Evolutionary conservation across 768 basidiomycete species (phyloP), one percentile per base, ranked within the genome.

Genomic region (Podaxis sp.): DNA sequence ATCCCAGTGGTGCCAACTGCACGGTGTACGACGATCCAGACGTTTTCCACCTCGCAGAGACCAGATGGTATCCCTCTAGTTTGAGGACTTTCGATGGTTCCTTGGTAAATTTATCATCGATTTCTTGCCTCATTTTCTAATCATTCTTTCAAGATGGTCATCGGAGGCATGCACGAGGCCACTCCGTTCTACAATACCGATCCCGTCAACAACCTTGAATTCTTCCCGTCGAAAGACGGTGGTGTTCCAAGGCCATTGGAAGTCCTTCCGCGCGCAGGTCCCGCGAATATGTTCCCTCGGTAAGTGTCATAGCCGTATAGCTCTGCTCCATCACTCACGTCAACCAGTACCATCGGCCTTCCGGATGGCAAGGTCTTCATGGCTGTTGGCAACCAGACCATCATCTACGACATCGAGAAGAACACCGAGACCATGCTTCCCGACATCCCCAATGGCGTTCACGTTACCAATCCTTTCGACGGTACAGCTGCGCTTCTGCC

Each of bases 121-220:
- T 24, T 51, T 4, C 9, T 24, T 46, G 7, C 8, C 19, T 24
- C 26, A 11, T 26, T 11, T 15, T 5, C 49, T 51, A 1, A 51
- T 51, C 8, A 28, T 24, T 22, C 19, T 28, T 9, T 12, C 22
- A 28, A 71, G 72, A 73, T 74, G 68, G 63, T 73, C 19, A 63
- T 69, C 15, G 72, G 72, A 39, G 72, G 72, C 15, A 70, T 73
- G 12, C 72, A 72, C 38, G 68, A 72, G 22, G 62, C 55, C 19
- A 71, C 63, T 3, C 86, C 86, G 3, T 89, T 87, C 80, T 87
- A 87, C 70, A 87, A 89, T 68, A 85, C 82, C 36, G 79, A 76
- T 57, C 85, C 86, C 3, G 81, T 83, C 57, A 87, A 73, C 57
- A 71, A 66, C 59, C 71, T 76, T 56, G 78, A 79, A 63, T 79